Evolutionary conservation across 2,329 filamentous ascomycete species (phyloP).

Genomic region (Colletotrichum nymphaeae): DNA sequence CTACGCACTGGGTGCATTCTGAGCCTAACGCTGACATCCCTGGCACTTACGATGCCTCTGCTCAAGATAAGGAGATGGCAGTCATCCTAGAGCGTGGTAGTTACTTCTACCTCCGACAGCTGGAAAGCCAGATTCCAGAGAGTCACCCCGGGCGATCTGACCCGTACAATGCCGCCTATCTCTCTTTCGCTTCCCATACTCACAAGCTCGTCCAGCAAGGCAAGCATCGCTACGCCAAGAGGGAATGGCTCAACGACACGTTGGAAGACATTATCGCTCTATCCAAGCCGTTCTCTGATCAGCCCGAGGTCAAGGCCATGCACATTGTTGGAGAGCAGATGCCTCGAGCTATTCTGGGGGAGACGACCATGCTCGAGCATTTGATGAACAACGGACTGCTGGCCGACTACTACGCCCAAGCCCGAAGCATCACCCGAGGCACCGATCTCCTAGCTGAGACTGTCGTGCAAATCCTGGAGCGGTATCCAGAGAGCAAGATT

Average conservation of each 20-base stretch:
- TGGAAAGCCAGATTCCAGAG: constrained; percentile 1
- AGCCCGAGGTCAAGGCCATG: constrained; percentile 8
- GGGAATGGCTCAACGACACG: constrained; percentile 13
- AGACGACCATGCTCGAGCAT: constrained; percentile 50
- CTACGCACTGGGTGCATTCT: constrained; percentile 17
- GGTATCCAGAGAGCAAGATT: constrained; percentile 45
- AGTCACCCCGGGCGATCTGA: background rate
- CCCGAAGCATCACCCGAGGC: constrained; percentile 19
- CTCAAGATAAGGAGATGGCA: constrained; percentile 33
- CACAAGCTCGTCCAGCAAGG: constrained; percentile 42
- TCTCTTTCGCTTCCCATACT: background rate
- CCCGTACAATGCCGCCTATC: constrained; percentile 10
- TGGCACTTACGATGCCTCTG: constrained; percentile 16
- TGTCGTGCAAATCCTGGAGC: constrained; percentile 48
- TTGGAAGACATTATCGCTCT: background rate
- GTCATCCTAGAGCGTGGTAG: constrained; percentile 1
- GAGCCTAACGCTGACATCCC: constrained; percentile 39
- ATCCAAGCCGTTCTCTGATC: background rate
- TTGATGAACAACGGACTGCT: constrained; percentile 49
- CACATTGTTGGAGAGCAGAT: constrained; percentile 36
- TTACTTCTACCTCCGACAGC: constrained; percentile 10
- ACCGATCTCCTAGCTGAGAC: background rate
- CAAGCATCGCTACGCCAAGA: constrained; percentile 37
- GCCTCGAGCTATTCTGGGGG: constrained; percentile 45
- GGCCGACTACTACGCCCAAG: constrained; percentile 46